A percentile compares a stretch with the other conserved stretches of the same genome.
Conservation (phyloP, 2,329 filamentous ascomycete species). For the Emergomyces orientalis region DNA sequence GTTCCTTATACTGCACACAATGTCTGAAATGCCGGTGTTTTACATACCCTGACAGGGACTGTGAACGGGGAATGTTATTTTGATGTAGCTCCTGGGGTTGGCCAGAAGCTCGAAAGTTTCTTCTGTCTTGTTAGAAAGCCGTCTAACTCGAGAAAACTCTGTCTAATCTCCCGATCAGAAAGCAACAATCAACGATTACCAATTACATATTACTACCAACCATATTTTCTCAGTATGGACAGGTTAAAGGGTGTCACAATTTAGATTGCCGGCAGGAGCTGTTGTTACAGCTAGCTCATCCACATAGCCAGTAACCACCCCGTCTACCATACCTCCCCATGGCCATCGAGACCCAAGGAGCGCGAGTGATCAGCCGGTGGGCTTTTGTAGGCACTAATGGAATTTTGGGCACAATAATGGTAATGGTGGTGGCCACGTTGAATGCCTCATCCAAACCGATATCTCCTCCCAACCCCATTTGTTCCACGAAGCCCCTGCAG, state of each 20-base stretch:
- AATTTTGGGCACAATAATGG: neutral
- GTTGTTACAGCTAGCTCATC: neutral
- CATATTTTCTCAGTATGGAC: neutral
- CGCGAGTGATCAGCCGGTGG: neutral
- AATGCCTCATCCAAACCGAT: neutral
- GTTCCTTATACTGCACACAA: neutral
- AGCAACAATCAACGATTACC: neutral
- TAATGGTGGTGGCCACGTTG: neutral
- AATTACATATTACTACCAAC: neutral
- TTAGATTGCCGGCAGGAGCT: neutral
- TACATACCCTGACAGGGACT: neutral
- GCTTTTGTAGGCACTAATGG: neutral
- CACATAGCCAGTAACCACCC: neutral
- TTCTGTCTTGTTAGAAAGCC: neutral
- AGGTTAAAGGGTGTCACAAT: neutral
- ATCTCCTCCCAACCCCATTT: neutral
- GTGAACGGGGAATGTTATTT: neutral
- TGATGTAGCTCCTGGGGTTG: neutral
- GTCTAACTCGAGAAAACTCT: neutral
- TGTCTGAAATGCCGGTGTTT: too few relatives aligned
- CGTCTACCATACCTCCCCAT: neutral
- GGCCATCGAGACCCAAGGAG: neutral
- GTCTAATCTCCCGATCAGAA: neutral
- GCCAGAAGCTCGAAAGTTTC: neutral
- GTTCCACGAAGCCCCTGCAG: neutral